These are phyloP conservation scores for Populus hybrid DNA, from an alignment of 441 rosid species.

Conservation along the genomic window DNA sequence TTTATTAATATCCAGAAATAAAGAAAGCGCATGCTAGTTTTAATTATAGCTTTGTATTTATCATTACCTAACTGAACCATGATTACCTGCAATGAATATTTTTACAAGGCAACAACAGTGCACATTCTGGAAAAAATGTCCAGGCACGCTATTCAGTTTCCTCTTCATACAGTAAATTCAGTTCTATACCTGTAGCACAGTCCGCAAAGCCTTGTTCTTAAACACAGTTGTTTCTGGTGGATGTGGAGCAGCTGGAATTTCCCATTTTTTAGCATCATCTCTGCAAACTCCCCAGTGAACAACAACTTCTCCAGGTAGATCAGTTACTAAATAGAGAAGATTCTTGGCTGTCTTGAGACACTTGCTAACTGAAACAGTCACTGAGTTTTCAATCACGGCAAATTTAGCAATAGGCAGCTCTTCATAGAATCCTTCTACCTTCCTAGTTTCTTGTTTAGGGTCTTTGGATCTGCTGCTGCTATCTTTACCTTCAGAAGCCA, in stretches of 20 bases:
- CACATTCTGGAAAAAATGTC: conserved; percentile 5
- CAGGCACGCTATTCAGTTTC: conserved; percentile 6
- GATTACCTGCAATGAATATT: not conserved
- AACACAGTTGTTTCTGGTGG: conserved; percentile 73
- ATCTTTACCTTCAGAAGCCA: conserved; percentile 32
- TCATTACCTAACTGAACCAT: not conserved
- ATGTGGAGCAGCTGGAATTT: conserved; percentile 72
- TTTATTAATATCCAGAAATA: not conserved
- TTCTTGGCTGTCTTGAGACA: conserved; percentile 62
- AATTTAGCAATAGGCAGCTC: conserved; percentile 63
- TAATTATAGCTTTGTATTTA: not conserved
- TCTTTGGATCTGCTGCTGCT: conserved; percentile 27
- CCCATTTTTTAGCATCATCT: conserved; percentile 71
- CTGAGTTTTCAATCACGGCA: conserved; percentile 42
- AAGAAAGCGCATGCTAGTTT: not conserved
- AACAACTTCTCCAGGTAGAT: conserved; percentile 75
- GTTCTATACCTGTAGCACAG: conserved; percentile 61
- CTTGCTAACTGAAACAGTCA: conserved; percentile 58
- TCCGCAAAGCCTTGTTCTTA: conserved; percentile 82
- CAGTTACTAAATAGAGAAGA: conserved; percentile 66
- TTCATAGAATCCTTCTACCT: conserved; percentile 61
- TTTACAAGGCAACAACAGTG: not conserved
- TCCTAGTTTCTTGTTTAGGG: conserved; percentile 36
- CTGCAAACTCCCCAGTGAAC: conserved; percentile 99
- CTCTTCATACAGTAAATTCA: conserved; percentile 14